Conservation (phyloP, 495 filamentous ascomycete species). For the Neurospora sp. region DNA sequence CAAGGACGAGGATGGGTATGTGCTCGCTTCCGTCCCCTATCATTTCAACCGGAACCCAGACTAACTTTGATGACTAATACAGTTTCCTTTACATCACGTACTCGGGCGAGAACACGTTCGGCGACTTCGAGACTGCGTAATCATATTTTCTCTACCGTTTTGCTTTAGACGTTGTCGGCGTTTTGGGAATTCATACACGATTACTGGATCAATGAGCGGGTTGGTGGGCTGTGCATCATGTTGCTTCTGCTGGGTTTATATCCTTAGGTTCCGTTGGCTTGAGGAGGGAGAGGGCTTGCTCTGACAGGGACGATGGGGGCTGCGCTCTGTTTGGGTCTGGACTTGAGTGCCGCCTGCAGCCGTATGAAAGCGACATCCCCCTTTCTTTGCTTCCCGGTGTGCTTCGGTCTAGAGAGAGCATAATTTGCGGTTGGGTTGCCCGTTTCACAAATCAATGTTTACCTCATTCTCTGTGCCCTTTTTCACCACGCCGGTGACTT, state of each 20-base stretch:
- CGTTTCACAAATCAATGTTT: background rate
- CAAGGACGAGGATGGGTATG: conserved; percentile 69
- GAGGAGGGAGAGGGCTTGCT: background rate
- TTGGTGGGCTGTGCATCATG: conserved; percentile 8
- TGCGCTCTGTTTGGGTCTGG: background rate
- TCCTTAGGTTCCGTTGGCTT: background rate
- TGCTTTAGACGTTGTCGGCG: background rate
- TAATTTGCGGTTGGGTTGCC: background rate
- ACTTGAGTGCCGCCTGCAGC: background rate
- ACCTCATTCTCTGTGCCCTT: background rate
- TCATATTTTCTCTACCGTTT: background rate
- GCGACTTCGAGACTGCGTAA: conserved; percentile 36
- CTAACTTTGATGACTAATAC: conserved; percentile 7
- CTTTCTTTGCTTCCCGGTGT: background rate
- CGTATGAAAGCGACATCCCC: background rate
- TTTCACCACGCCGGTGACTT: background rate
- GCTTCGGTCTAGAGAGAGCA: background rate
- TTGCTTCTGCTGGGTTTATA: conserved; percentile 4
- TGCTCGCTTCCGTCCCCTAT: conserved; percentile 3
- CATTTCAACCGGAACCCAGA: background rate
- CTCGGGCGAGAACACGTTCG: conserved; percentile 99
- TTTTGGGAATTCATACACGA: conserved; percentile 6
- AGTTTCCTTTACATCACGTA: conserved; percentile 62
- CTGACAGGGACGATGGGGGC: background rate
- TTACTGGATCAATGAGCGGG: conserved; percentile 4